A percentile compares a stretch with the other conserved stretches of the same genome.
Evolutionary conservation across 2,329 filamentous ascomycete species (phyloP).

Genomic region (Fusarium tjaetaba): DNA sequence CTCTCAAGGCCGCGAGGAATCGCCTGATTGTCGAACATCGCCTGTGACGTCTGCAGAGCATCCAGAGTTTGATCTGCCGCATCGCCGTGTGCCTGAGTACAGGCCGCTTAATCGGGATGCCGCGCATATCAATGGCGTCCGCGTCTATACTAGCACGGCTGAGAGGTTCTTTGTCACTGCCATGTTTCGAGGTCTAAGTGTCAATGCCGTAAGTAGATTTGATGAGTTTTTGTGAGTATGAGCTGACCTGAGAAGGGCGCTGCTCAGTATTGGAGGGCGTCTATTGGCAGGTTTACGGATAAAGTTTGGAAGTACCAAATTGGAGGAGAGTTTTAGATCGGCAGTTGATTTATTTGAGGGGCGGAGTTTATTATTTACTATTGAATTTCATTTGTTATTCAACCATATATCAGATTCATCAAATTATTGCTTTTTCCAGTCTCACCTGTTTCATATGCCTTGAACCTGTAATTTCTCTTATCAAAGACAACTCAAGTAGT

Average conservation of each 20-base stretch:
- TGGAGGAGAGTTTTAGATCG: constrained; percentile 20
- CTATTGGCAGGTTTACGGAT: constrained; percentile 24
- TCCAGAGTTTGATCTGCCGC: constrained; percentile 8
- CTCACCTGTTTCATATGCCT: no score
- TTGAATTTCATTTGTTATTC: neutral
- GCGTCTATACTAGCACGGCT: constrained; percentile 8
- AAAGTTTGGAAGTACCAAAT: constrained; percentile 23
- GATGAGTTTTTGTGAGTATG: neutral
- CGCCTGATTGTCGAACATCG: neutral
- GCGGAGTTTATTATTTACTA: neutral
- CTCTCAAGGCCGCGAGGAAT: neutral
- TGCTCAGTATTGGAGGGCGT: constrained; percentile 25
- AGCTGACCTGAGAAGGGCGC: neutral
- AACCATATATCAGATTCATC: rapidly evolving
- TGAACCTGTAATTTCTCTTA: rapidly evolving
- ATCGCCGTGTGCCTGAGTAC: constrained; percentile 25
- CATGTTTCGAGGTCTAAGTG: constrained; percentile 15
- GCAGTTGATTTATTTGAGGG: rapidly evolving
- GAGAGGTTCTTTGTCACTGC: constrained; percentile 20
- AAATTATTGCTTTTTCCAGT: rapidly evolving
- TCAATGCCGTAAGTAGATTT: constrained; percentile 15
- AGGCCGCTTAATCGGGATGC: constrained; percentile 5
- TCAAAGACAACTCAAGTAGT: rapidly evolving
- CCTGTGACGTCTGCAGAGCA: neutral
- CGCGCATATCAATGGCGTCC: constrained; percentile 2